Evolutionary conservation across 345 rosid species (phyloP).

Genomic region (Physaria fendleri): DNA sequence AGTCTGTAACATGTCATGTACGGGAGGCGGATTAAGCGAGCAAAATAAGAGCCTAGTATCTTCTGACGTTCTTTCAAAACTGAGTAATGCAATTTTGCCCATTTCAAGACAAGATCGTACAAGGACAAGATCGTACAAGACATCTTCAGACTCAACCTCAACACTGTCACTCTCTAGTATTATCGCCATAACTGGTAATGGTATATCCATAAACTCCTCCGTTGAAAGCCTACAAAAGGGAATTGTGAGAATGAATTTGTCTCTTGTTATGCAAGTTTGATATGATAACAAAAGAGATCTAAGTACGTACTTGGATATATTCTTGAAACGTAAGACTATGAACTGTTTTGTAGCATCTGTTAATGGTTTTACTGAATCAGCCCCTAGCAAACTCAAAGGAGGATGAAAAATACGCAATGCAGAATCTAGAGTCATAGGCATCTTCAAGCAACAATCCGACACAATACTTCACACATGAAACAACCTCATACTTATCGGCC

Average conservation of each 20-base stretch:
- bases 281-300: too few relatives aligned
- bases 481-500: slow-evolving; percentile 81
- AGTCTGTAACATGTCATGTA: slow-evolving; percentile 67
- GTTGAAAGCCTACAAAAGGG: not conserved
- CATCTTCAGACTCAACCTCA: slow-evolving; percentile 63
- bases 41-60: slow-evolving; percentile 48
- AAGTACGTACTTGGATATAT: too few relatives aligned
- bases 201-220: slow-evolving; percentile 41
- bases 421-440: slow-evolving; percentile 71
- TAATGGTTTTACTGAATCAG: slow-evolving; percentile 72
- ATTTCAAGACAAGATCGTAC: slow-evolving; percentile 62
- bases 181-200: slow-evolving; percentile 72
- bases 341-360: slow-evolving; percentile 63
- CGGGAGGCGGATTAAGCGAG: slow-evolving; percentile 63
- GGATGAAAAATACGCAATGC: slow-evolving; percentile 74
- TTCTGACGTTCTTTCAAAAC: slow-evolving; percentile 57
- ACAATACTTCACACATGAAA: slow-evolving; percentile 79
- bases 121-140: too few relatives aligned
- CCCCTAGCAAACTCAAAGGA: slow-evolving; percentile 60
- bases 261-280: too few relatives aligned
- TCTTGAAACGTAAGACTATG: too few relatives aligned
- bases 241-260: not conserved
- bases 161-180: slow-evolving; percentile 65
- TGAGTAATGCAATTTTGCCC: slow-evolving; percentile 65
- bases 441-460: slow-evolving; percentile 47